Evolutionary conservation across 129 eudicot genomes (phyloP).

Genomic region (Mikania micrantha): DNA sequence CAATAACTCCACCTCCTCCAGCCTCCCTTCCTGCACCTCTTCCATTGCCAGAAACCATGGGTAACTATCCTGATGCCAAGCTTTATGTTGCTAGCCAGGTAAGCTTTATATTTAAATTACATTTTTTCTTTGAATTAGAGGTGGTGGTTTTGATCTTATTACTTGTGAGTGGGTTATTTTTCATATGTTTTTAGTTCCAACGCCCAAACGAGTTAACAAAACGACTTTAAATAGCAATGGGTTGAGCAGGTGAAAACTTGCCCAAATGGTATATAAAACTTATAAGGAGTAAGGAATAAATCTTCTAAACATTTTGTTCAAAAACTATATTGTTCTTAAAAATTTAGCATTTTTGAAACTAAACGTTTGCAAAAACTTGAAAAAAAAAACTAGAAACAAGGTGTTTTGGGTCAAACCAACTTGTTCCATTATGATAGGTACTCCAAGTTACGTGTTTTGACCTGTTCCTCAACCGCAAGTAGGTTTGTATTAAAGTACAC

Average conservation of each 20-base stretch:
- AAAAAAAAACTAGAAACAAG: too few relatives aligned
- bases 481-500: too few relatives aligned
- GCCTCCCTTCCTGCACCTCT: conserved; percentile 12
- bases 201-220: neutral
- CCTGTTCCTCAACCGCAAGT: neutral
- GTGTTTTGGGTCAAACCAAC: too few relatives aligned
- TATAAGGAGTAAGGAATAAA: neutral
- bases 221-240: neutral
- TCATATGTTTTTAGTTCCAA: neutral
- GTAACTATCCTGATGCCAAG: conserved; percentile 29
- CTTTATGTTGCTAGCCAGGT: conserved; percentile 41
- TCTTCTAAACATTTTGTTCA: neutral
- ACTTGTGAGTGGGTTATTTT: neutral
- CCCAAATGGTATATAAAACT: neutral
- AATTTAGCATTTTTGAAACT: too few relatives aligned
- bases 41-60: conserved; percentile 14
- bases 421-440: too few relatives aligned
- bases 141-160: neutral
- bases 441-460: too few relatives aligned
- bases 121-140: neutral
- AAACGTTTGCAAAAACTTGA: too few relatives aligned
- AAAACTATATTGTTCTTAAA: too few relatives aligned
- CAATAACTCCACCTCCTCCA: conserved; percentile 13
- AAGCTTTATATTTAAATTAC: neutral
- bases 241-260: neutral